A percentile compares a stretch with the other conserved stretches of the same genome.
Evolutionary conservation across 228 moss, liverwort and hornwort genomes (phyloP).

Genomic region (Sphagnum fallax): DNA sequence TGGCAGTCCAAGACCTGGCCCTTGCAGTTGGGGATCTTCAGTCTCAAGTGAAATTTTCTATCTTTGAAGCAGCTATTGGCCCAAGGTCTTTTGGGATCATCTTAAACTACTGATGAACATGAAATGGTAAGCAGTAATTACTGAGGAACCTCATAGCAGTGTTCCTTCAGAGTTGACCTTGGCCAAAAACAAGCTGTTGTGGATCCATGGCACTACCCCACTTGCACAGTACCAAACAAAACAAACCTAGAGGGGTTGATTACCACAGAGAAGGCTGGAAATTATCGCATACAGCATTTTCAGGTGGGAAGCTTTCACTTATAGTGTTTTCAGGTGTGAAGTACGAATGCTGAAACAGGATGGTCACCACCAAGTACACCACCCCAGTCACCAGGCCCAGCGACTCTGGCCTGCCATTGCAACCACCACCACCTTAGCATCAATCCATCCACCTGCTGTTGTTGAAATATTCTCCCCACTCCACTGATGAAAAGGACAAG

Average conservation of each 20-base stretch:
- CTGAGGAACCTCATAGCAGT: no score
- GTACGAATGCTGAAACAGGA: slow-evolving; percentile 85
- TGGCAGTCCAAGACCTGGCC: no score
- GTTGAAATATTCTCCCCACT: no score
- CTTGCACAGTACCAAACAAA: not conserved
- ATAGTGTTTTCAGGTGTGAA: slow-evolving; percentile 78
- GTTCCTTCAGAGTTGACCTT: no score
- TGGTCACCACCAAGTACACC: slow-evolving; percentile 77
- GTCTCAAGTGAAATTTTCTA: no score
- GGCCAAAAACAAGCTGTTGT: not conserved
- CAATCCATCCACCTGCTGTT: no score
- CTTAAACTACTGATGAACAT: no score
- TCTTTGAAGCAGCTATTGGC: no score
- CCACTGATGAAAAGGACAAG: no score
- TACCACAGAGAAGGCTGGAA: slow-evolving; percentile 67
- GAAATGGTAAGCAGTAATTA: no score
- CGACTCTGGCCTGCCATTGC: slow-evolving; percentile 77
- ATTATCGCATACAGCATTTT: slow-evolving; percentile 92
- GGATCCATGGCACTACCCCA: slow-evolving; percentile 6
- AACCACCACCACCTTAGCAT: not conserved
- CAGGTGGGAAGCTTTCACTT: slow-evolving; percentile 61
- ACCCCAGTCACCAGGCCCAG: slow-evolving; percentile 81
- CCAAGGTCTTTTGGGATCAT: no score
- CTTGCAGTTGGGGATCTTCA: no score
- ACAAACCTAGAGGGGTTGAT: slow-evolving; percentile 38